Evolutionary conservation across 306 rosid species (phyloP), one percentile per base, ranked within the genome.

Genomic region (Urtica urens): DNA sequence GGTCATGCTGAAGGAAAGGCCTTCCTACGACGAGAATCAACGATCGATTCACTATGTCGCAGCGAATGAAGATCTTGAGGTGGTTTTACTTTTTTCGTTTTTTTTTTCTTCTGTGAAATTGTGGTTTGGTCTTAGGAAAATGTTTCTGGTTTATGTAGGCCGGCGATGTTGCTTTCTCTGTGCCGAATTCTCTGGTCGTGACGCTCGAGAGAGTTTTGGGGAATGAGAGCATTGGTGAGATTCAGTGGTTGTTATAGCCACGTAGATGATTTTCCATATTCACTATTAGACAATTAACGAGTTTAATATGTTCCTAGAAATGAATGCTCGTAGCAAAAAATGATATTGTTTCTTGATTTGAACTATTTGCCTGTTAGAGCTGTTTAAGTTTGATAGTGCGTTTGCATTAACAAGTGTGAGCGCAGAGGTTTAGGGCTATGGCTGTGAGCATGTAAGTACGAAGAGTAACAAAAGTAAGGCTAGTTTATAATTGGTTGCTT

Each of bases 131-230:
- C 42, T 29, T 54, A 7, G 29, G 3, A 6, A 14, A 24, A 15
- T 34, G 29, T 63, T 24, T 57, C 51, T 60, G 73, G 64, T 51
- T 60, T 58, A 58, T 71, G 63, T 53, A 85, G 99, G 82, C 39
- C 38, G 99, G 99, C 15, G 99, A 90, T 73, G 79, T 85, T 60
- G 99, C 85, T 61, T 85, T 81, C 57, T 72, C 87, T 1, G 82
- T 85, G 62, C 99, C 99, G 3, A 70, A 67, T 75, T 79, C 99
- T 1, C 58, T 90, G 59, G 87, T 90, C 4, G 95, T 90, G 27
- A 90, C 95, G 5, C 92, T 90, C 29, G 93, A 90, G 77, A 80
- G 94, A 62, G 95, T 90, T 10, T 55, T 84, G 61, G 97, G 97
- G 60, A 84, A 90, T 45, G 97, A 90, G 77, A 77, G 92, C 46